These are phyloP conservation scores for Xylaria sp. DNA, from an alignment of 2,329 filamentous ascomycete genomes.

Conservation along the genomic window DNA sequence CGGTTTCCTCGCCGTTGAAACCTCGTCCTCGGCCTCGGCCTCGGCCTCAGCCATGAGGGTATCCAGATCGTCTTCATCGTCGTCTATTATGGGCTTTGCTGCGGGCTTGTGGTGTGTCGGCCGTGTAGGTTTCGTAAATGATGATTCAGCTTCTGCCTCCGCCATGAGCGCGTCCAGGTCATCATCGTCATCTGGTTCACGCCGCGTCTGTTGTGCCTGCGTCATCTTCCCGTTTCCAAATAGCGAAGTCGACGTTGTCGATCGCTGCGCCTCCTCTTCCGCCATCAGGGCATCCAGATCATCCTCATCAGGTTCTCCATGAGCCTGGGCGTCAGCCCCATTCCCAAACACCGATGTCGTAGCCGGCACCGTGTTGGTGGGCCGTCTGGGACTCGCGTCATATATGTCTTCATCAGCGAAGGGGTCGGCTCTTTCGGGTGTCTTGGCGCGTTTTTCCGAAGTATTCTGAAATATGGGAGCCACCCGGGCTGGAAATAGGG, in stretches of 20 bases:
- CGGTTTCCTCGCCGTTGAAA: neutral
- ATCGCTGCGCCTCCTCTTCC: constrained; percentile 48
- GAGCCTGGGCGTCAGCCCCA: constrained; percentile 23
- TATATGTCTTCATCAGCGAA: constrained; percentile 60
- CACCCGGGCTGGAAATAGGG: constrained; percentile 42
- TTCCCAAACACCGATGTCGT: constrained; percentile 34
- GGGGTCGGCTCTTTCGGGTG: constrained; percentile 45
- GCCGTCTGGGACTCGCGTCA: constrained; percentile 54
- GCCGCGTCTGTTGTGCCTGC: constrained; percentile 5
- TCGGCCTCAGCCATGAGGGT: constrained; percentile 31
- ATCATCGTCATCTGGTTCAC: constrained; percentile 44
- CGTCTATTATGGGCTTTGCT: neutral
- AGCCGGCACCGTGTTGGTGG: constrained; percentile 31
- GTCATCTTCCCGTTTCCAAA: constrained; percentile 27
- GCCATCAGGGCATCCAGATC: constrained; percentile 60
- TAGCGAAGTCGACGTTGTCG: constrained; percentile 25
- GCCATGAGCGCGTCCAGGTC: constrained; percentile 51
- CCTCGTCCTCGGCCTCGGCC: neutral
- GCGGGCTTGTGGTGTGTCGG: neutral
- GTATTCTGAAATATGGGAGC: constrained; percentile 48
- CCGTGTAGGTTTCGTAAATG: neutral
- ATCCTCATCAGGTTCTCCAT: constrained; percentile 44
- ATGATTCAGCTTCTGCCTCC: constrained; percentile 34
- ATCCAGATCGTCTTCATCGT: constrained; percentile 24
- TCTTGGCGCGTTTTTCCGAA: constrained; percentile 39